Conservation (phyloP, 2,329 filamentous ascomycete species). For the Colletotrichum sp. region DNA sequence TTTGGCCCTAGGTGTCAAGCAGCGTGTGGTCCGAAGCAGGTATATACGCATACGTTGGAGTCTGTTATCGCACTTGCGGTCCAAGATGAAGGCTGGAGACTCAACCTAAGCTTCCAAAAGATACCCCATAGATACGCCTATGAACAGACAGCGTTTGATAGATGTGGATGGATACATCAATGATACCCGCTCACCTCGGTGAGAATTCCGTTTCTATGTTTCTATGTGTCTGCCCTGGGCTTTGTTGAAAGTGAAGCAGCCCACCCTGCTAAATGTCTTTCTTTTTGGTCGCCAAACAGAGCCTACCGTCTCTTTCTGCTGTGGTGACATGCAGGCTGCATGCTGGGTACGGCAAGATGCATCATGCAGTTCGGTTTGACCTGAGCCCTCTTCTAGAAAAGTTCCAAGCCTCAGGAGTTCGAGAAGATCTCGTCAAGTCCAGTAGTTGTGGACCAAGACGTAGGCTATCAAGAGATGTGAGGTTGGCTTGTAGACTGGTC, state of each 20-base stretch:
- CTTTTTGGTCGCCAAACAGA: background rate
- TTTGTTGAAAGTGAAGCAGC: background rate
- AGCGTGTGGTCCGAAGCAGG: background rate
- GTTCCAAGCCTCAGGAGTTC: background rate
- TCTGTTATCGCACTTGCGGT: background rate
- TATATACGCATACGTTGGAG: background rate
- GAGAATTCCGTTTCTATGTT: background rate
- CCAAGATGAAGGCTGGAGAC: background rate
- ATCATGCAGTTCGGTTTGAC: background rate
- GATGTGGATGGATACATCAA: background rate
- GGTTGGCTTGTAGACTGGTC: background rate
- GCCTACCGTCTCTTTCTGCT: background rate
- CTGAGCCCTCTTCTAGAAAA: background rate
- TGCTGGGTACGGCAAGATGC: background rate
- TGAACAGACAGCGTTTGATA: background rate
- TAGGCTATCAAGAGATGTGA: background rate
- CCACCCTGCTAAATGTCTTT: background rate
- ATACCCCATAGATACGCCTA: background rate
- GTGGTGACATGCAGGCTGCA: background rate
- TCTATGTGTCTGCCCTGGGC: background rate
- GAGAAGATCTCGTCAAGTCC: background rate
- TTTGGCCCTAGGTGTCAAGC: background rate
- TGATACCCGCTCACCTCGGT: conserved; percentile 15
- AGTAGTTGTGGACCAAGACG: background rate
- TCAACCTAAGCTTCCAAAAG: background rate